Evolutionary conservation across 768 basidiomycete species (phyloP).

Genomic region (Boletus tylopilopsis): DNA sequence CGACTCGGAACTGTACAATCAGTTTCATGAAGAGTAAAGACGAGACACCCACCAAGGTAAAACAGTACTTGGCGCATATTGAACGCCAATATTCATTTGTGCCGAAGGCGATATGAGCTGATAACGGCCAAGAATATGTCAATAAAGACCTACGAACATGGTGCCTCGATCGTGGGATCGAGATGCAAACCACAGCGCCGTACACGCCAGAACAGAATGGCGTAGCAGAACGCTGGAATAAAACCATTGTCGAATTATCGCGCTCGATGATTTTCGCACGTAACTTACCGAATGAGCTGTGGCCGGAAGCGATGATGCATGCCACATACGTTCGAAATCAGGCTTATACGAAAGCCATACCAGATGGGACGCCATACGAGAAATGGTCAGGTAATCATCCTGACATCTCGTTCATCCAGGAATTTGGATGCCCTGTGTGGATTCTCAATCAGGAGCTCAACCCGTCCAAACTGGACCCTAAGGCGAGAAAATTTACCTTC

Average conservation of each 20-base stretch:
- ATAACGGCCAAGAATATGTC: background rate
- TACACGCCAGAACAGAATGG: conserved; percentile 39
- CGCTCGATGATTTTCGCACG: conserved; percentile 29
- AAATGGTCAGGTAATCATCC: no score
- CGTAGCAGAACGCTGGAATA: conserved; percentile 36
- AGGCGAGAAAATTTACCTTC: no score
- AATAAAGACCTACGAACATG: background rate
- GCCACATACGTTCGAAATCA: no score
- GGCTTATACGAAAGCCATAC: no score
- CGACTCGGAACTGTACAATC: background rate
- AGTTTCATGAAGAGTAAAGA: background rate
- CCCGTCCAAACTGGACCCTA: no score
- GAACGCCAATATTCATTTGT: background rate
- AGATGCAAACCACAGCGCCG: conserved; percentile 30
- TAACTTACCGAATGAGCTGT: no score
- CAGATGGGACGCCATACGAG: no score
- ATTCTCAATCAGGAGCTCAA: no score
- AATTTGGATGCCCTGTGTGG: no score
- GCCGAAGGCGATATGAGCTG: background rate
- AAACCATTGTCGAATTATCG: conserved; percentile 29
- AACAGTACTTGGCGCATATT: background rate
- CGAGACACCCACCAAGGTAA: background rate
- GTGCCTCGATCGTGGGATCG: conserved; percentile 21
- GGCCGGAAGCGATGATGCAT: no score
- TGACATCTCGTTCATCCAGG: no score